Conservation (phyloP, 352 stramenopile species). For the Pythium periplocum region DNA sequence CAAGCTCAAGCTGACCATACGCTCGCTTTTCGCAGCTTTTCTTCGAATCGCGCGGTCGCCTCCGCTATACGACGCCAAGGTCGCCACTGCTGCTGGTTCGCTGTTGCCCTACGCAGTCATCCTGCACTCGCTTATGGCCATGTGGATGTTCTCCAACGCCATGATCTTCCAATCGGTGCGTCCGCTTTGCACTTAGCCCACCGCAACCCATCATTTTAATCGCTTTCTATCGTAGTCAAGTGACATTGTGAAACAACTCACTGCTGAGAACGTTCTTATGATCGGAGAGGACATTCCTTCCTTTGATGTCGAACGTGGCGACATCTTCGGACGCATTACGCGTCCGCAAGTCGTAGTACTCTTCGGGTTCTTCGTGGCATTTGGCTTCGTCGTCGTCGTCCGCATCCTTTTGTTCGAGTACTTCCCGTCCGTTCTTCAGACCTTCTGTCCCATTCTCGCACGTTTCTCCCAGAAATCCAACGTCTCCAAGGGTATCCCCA, state of each 20-base stretch:
- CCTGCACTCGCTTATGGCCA: conserved; percentile 60
- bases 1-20: neutral
- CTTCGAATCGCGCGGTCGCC: conserved; percentile 65
- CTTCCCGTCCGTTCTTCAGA: conserved; percentile 49
- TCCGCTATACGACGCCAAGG: conserved; percentile 65
- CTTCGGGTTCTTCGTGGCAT: conserved; percentile 60
- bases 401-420: conserved; percentile 67
- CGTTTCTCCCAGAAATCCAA: conserved; percentile 50
- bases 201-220: too few relatives aligned
- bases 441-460: conserved; percentile 46
- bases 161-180: conserved; percentile 70
- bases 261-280: conserved; percentile 7
- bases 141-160: conserved; percentile 89
- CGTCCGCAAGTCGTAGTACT: conserved; percentile 70
- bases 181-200: neutral
- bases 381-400: conserved; percentile 42
- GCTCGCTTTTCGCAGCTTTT: conserved; percentile 30
- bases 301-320: conserved; percentile 34
- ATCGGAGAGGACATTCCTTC: conserved; percentile 54
- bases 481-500: conserved; percentile 58
- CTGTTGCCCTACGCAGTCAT: conserved; percentile 73
- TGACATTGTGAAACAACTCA: conserved; percentile 22
- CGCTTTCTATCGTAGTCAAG: conserved; percentile 3
- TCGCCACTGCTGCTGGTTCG: conserved; percentile 45
- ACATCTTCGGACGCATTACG: conserved; percentile 58